Evolutionary conservation across 2,329 filamentous ascomycete genomes (phyloP).

Genomic region (Dendrostoma leiphaemia): DNA sequence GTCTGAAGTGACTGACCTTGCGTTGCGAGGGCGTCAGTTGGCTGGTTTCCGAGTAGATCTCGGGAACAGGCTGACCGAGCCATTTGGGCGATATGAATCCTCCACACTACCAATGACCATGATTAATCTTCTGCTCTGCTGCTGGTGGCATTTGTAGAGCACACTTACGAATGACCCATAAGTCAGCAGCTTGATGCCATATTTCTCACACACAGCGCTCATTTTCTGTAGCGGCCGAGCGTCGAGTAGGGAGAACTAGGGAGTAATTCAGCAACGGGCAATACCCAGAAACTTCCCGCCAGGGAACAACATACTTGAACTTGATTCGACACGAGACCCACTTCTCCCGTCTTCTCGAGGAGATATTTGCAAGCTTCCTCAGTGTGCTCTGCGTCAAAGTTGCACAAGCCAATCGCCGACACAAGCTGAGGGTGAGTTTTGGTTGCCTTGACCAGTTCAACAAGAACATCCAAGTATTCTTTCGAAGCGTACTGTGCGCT

Average conservation of each 20-base stretch:
- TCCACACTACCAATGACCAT: constrained; percentile 24
- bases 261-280: not conserved
- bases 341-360: constrained; percentile 24
- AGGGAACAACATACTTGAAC: constrained; percentile 27
- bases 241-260: constrained; percentile 33
- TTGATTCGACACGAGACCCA: constrained; percentile 32
- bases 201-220: constrained; percentile 27
- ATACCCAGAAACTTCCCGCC: not conserved
- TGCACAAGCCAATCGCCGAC: constrained; percentile 32
- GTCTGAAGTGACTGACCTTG: constrained; percentile 20
- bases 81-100: constrained; percentile 34
- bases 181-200: constrained; percentile 30
- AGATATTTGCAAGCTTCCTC: constrained; percentile 33
- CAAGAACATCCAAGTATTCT: constrained; percentile 33
- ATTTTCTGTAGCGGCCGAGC: constrained; percentile 29
- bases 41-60: constrained; percentile 28
- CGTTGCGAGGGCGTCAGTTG: constrained; percentile 35
- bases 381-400: constrained; percentile 32
- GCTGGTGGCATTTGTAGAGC: not conserved
- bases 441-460: constrained; percentile 28
- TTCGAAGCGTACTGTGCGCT: constrained; percentile 29
- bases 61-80: constrained; percentile 29
- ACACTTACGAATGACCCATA: constrained; percentile 33
- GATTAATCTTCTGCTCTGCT: not conserved
- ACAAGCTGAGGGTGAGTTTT: constrained; percentile 28